Base-by-base conservation (phyloP, 352 stramenopile species). In the Aphanomyces cochlioides region DNA sequence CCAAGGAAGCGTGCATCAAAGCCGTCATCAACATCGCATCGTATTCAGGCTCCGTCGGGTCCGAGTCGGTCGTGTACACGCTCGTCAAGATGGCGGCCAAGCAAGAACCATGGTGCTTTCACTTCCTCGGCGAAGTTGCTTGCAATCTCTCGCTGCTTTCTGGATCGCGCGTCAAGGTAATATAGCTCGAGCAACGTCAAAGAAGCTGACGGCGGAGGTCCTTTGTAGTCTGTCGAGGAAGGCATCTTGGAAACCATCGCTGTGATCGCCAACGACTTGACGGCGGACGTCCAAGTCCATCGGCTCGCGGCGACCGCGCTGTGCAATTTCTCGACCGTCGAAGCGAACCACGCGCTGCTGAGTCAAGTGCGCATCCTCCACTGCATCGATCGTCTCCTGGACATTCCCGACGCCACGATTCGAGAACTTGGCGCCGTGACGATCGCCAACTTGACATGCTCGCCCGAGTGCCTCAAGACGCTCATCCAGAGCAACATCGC, bases 141-240 rank as follows among this genome's bases (percentile, higher is more conserved):
- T 92, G 78, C 58, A 92, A 94, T 67, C 63, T 94, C 13, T 94
- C 86, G 2, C 54, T 94, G 21, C 71, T 94, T 21, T 84, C 77
- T 21, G 83, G 77, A 1, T 80, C 86, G 13, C 81, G 86, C 21
- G 77, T 78, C 13, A 94, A 94, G 40, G 82, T 92, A 7, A 75
- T 90, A 1, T 2, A 28, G 28, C 28, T 28, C 28, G 28, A 28
- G 28, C 28, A 28, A 2, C 28, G 28, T 28, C 28, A 28, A 28
- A 28, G 28, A 28, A 28, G 28, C 28, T 28, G 28, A 28, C 28
- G 28, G 28, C 28, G 28, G 28, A 0, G 28, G 28, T 28, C 28
- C 28, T 12, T 13, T 36, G 38, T 66, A 66, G 58, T 38, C 58
- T 15, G 28, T 41, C 39, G 84, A 94, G 47, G 86, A 94, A 67